These are phyloP conservation scores for Mrakiaceae sp. DNA, from an alignment of 1,284 basidiomycete genomes.

Conservation along the genomic window DNA sequence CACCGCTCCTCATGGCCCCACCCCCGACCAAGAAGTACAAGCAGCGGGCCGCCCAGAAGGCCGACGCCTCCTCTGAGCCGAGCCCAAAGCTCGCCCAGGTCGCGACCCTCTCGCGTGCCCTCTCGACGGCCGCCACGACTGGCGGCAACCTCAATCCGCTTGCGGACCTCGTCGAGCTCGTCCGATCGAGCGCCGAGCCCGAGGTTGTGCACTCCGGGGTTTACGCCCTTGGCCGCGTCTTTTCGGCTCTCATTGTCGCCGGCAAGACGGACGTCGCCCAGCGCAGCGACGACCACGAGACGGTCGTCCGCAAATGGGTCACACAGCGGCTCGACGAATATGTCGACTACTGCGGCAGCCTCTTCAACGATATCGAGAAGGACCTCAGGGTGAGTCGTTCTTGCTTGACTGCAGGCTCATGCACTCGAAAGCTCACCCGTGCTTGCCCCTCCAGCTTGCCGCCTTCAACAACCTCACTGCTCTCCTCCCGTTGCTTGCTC, in stretches of 20 bases:
- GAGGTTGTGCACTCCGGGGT: conserved; percentile 58
- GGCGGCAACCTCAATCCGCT: conserved; percentile 51
- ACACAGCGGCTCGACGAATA: conserved; percentile 57
- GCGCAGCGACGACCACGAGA: conserved; percentile 31
- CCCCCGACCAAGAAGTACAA: conserved; percentile 10
- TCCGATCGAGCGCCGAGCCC: conserved; percentile 36
- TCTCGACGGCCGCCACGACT: conserved; percentile 35
- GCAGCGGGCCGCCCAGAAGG: background rate
- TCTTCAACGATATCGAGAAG: conserved; percentile 62
- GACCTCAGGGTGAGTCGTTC: conserved; percentile 41
- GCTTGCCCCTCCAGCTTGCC: conserved; percentile 45
- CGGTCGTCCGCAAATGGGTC: conserved; percentile 62
- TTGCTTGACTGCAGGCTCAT: background rate
- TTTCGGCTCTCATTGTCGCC: conserved; percentile 55
- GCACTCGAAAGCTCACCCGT: too few relatives aligned
- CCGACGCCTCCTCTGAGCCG: background rate
- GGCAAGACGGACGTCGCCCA: background rate
- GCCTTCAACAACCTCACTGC: conserved; percentile 69
- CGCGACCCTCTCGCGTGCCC: conserved; percentile 25
- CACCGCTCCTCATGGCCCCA: conserved; percentile 1
- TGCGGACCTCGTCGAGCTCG: conserved; percentile 58
- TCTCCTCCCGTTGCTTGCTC: conserved; percentile 53
- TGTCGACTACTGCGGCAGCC: conserved; percentile 51
- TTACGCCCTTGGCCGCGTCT: conserved; percentile 71
- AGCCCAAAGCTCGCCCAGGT: conserved; percentile 20